A percentile compares a stretch with the other conserved stretches of the same genome.
phyloP scores from a whole-genome alignment of 371 early-diverging fungal species.

The Haplosporangium sp. region DNA sequence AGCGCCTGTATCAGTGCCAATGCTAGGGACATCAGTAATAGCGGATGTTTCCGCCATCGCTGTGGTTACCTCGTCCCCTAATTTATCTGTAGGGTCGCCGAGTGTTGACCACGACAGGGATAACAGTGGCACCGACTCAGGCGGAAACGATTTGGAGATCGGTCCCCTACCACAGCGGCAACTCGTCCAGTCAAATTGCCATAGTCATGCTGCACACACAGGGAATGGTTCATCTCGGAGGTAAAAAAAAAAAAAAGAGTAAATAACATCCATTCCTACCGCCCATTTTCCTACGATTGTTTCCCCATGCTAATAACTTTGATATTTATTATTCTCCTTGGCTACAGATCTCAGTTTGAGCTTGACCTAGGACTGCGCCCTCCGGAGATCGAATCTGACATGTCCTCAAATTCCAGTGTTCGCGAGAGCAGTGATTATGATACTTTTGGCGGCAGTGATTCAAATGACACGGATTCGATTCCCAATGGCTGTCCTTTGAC shows the following conservation, averaged over 20 bases:
- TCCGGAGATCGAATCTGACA: conserved; percentile 21
- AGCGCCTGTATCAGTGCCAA: background rate
- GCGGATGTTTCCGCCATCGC: background rate
- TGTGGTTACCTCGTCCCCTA: background rate
- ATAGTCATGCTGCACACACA: too few species aligned
- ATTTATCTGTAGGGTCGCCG: too few species aligned
- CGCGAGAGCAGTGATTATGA: conserved; percentile 41
- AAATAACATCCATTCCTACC: too few species aligned
- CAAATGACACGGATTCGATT: conserved; percentile 43
- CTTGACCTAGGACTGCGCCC: conserved; percentile 6
- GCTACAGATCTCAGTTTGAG: conserved; percentile 10
- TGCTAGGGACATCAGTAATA: background rate
- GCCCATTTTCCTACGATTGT: background rate
- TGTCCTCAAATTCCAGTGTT: conserved; percentile 35
- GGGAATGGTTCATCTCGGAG: too few species aligned
- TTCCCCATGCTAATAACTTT: background rate
- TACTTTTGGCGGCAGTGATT: conserved; percentile 39
- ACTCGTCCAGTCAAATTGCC: too few species aligned
- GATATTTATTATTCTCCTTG: background rate
- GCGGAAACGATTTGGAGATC: too few species aligned
- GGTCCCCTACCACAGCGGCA: too few species aligned
- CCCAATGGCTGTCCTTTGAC: conserved; percentile 10
- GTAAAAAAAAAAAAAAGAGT: too few species aligned
- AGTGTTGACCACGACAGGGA: too few species aligned
- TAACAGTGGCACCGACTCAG: too few species aligned